Evolutionary conservation across 2,329 filamentous ascomycete genomes (phyloP), one percentile per base, ranked within the genome.

Genomic region (Colletotrichum camelliae): DNA sequence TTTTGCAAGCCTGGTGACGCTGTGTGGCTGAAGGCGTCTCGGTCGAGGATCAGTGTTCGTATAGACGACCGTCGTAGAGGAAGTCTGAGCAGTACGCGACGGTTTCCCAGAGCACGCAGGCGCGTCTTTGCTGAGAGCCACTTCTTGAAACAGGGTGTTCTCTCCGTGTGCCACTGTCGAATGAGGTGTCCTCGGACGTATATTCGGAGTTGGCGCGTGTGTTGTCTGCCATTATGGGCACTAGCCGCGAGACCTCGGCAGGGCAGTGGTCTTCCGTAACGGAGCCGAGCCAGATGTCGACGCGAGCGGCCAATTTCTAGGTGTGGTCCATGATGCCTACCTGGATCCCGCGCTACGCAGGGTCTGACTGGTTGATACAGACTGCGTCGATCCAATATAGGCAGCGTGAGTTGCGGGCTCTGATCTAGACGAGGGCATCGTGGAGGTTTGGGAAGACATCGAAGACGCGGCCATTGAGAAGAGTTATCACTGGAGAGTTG

Each of bases 11-110:
- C 35, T 5, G 12, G 5, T 1, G 72, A 65, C 12, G 76, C 76
- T 3, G 73, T 73, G 52, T 70, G 62, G 7, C 18, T 43, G 16
- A 48, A 31, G 7, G 60, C 65, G 77, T 81, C 76, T 16, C 75
- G 75, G 58, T 81, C 80, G 70, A 77, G 78, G 58, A 81, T 79
- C 62, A 81, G 77, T 3, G 80, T 80, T 72, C 57, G 33, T 75
- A 64, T 3, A 75, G 73, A 29, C 64, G 69, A 18, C 70, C 68
- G 21, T 74, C 61, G 48, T 66, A 66, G 21, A 75, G 31, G 24
- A 75, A 75, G 15, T 67, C 73, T n/a, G 69, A 67, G 65, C 69
- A 72, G 37, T 39, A 29, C 8, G 73, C 70, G 21, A 75, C 65
- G 5, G 64, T 71, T 21, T 77, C 61, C 73, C 77, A 78, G 39